phyloP scores from a whole-genome alignment of 192 early-diverging fungal species.

The Podila minutissima region DNA sequence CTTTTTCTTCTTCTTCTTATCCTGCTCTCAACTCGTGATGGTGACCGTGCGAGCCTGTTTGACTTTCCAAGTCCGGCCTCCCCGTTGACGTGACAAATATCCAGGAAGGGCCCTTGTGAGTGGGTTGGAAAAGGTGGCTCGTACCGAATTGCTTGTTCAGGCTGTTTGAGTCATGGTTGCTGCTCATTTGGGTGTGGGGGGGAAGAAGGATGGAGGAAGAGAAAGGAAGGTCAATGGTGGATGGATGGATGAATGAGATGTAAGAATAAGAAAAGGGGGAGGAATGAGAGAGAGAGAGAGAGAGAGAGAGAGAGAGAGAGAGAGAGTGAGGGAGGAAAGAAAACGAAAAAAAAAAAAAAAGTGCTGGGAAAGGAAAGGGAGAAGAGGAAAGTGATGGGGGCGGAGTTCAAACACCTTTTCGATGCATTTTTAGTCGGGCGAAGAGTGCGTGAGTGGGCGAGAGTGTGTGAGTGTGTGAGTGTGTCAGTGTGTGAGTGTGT shows the following conservation, averaged over 20 bases:
- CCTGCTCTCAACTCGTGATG: no score
- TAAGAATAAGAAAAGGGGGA: neutral
- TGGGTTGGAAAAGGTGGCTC: no score
- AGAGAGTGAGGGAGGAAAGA: neutral
- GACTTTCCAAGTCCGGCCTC: no score
- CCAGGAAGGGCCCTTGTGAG: no score
- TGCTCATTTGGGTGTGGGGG: neutral
- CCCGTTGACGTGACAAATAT: no score
- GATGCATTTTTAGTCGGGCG: no score
- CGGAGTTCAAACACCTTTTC: no score
- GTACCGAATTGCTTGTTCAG: slow-evolving; percentile 5
- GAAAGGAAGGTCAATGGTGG: neutral
- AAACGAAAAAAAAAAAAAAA: neutral
- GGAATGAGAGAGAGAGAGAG: neutral
- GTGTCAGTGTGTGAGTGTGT: neutral
- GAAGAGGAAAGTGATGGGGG: neutral
- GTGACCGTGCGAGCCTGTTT: no score
- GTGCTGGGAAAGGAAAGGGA: neutral
- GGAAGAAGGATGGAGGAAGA: neutral
- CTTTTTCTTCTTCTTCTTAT: no score
- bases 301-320: neutral
- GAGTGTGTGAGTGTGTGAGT: neutral
- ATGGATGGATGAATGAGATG: neutral
- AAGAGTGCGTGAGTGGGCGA: neutral
- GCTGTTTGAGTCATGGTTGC: neutral